These are phyloP conservation scores for Mikania micrantha DNA, from an alignment of 129 eudicot genomes.

Conservation along the genomic window DNA sequence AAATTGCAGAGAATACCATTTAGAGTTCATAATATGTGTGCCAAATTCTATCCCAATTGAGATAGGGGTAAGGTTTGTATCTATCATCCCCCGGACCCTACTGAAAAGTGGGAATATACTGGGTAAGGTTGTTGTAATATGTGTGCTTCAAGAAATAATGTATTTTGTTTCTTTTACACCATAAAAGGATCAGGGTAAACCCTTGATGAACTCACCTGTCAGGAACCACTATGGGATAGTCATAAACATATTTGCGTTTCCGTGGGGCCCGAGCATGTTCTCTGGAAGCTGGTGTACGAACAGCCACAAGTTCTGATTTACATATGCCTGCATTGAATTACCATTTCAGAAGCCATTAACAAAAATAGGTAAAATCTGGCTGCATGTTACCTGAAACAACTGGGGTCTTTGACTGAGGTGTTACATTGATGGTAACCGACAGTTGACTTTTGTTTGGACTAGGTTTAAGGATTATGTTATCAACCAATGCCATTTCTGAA, in stretches of 20 bases:
- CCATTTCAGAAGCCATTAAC: neutral
- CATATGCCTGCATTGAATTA: conserved; percentile 31
- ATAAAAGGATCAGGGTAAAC: neutral
- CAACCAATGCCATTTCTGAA: conserved; percentile 26
- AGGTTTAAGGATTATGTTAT: conserved; percentile 25
- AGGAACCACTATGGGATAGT: conserved; percentile 23
- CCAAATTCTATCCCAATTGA: too few relatives aligned
- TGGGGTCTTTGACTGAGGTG: conserved; percentile 47
- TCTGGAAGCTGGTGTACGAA: conserved; percentile 63
- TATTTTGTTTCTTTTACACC: neutral
- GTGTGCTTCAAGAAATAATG: neutral
- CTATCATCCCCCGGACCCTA: too few relatives aligned
- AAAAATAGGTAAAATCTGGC: neutral
- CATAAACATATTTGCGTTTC: conserved; percentile 46
- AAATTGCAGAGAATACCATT: neutral
- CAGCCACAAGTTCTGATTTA: conserved; percentile 34
- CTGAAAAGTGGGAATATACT: too few relatives aligned
- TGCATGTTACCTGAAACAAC: conserved; percentile 28
- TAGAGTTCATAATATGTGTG: neutral
- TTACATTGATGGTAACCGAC: conserved; percentile 33
- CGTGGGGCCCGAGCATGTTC: conserved; percentile 32
- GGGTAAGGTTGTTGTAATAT: too few relatives aligned
- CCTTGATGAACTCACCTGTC: conserved; percentile 36
- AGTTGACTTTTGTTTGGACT: conserved; percentile 19
- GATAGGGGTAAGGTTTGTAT: too few relatives aligned